Evolutionary conservation across 2,329 filamentous ascomycete genomes (phyloP), one percentile per base, ranked within the genome.

Genomic region (Colletotrichum liriopes): DNA sequence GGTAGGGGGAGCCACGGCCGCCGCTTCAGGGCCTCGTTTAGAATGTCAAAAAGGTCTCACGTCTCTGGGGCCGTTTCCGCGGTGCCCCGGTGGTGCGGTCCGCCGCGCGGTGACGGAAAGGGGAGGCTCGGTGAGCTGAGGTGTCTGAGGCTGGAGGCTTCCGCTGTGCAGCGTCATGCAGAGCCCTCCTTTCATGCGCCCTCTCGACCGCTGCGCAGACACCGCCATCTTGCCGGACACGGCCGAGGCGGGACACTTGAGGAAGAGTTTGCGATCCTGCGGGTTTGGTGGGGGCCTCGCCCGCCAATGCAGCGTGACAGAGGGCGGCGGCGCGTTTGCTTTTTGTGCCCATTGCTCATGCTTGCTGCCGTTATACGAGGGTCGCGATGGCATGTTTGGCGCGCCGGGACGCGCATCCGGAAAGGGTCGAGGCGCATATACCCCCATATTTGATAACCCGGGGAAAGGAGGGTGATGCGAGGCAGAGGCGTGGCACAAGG

Each of bases 401-500:
- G 26, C n/a, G 26, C 35, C 51, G 58, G 51, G 32, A 64, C n/a
- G 41, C 23, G 23, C 43, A 64, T 23, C 66, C 59, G 43, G 29
- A 20, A 37, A 35, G 23, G 37, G 35, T 35, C 2, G 47, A 37
- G 65, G 18, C 45, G 26, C 39, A 60, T 26, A 35, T 12, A 65
- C 60, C 61, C 41, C 62, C 67, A 71, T 55, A 16, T 41, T 55
- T 60, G 67, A 66, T 70, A 43, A 35, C 54, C 55, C 29, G 67
- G 62, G 62, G 67, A 55, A 49, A 52, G 47, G 58, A n/a, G 20
- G 47, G n/a, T 35, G 60, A 32, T 49, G 35, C 47, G 23, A 60
- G 23, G 26, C 20, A 43, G 47, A 47, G 47, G 29, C 49, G 45
- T 26, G 23, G 60, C 35, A 26, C 18, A 54, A 20, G 14, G 51